Evolutionary conservation across 2,329 filamentous ascomycete species (phyloP), one percentile per base, ranked within the genome.

Genomic region (Botryotinia calthae): DNA sequence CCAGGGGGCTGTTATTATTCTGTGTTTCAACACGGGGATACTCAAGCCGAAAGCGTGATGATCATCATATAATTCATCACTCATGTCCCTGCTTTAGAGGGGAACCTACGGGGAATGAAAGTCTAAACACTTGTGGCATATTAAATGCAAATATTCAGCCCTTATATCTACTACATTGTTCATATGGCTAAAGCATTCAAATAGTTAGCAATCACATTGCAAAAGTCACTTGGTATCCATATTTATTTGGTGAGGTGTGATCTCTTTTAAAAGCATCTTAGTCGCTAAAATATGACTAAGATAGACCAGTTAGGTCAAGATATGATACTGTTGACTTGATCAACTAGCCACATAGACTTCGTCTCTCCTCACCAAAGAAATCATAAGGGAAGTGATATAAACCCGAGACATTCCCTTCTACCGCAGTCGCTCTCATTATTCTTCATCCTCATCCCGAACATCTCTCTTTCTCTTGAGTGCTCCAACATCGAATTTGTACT

Each of bases 1-100:
- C 46, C 22, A n/a, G 3, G 22, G 3, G 4, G 25, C 9, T 51
- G 46, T 0, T 25, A 4, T 9, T 44, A 16, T 44, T 14, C 12
- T 44, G 42, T 3, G 2, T 44, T 44, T 16, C 42, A 9, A 8
- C 1, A 9, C 20, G 6, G 4, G 20, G 5, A 0, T 18, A 2
- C 20, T 22, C 44, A 2, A 46, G 16, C 4, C 25, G 22, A 10
- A 51, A n/a, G 10, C 3, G 5, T 12, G 14, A 8, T 54, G 25
- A 16, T 54, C 5, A 28, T 16, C 14, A 54, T 28, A 7, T 3
- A 5, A 1, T 54, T 5, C 25, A 8, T 28, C 2, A 2, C 14
- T 54, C 2, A 25, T 28, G n/a, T 7, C 12, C 12, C 0, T 8
- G 14, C 6, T 14, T 16, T n/a, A 16, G 25, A 54, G 25, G 0